phyloP scores from a whole-genome alignment of 208 protist species.

The Tetramitus jugosus region DNA sequence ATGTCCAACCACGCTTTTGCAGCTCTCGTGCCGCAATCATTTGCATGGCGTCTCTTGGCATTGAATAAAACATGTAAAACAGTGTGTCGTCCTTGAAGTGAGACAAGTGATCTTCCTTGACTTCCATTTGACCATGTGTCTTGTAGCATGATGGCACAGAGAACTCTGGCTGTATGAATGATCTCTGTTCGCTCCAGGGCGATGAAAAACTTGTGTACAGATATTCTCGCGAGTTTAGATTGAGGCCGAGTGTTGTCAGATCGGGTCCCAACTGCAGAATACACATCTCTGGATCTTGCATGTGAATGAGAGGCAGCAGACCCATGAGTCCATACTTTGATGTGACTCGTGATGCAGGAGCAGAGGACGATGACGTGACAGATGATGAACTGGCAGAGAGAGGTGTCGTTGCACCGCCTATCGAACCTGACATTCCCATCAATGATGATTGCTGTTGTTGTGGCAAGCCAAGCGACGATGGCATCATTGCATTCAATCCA shows the following conservation, averaged over 20 bases:
- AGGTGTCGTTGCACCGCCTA: no score
- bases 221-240: conserved; percentile 62
- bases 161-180: conserved; percentile 52
- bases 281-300: conserved; percentile 66
- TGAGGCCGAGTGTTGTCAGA: conserved; percentile 69
- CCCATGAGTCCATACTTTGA: conserved; percentile 59
- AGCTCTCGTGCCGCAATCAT: conserved; percentile 77
- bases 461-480: no score
- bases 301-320: conserved; percentile 59
- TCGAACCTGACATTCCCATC: no score
- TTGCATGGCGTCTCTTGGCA: conserved; percentile 91
- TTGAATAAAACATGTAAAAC: conserved; percentile 97
- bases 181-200: conserved; percentile 50
- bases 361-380: no score
- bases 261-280: conserved; percentile 68
- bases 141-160: conserved; percentile 60
- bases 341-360: no score
- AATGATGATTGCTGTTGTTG: no score
- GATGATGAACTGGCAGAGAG: no score
- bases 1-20: conserved; percentile 77
- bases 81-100: conserved; percentile 73
- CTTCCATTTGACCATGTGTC: conserved; percentile 20
- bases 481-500: no score
- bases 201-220: conserved; percentile 64
- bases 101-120: conserved; percentile 7